Evolutionary conservation across 2,329 filamentous ascomycete genomes (phyloP).

Genomic region (Colletotrichum sp.): DNA sequence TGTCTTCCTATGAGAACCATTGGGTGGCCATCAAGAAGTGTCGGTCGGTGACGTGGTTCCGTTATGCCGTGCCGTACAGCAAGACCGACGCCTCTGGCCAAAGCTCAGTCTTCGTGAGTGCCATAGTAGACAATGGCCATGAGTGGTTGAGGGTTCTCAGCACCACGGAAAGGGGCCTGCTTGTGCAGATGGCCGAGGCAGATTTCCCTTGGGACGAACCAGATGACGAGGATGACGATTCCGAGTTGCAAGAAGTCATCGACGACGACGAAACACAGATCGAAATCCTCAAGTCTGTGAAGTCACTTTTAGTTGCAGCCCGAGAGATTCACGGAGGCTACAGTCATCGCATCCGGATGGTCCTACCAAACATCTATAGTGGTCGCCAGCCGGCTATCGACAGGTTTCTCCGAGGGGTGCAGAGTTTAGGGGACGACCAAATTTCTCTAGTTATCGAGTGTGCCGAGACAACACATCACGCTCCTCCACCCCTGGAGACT

Average conservation of each 20-base stretch:
- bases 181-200: conserved; percentile 41
- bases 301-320: conserved; percentile 37
- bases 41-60: conserved; percentile 9
- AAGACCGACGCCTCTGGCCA: not conserved
- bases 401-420: conserved; percentile 33
- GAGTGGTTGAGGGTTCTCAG: conserved; percentile 41
- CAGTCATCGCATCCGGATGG: conserved; percentile 38
- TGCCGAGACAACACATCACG: conserved; percentile 19
- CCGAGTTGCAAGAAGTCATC: conserved; percentile 33
- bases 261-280: conserved; percentile 38
- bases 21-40: conserved; percentile 14
- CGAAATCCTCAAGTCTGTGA: conserved; percentile 29
- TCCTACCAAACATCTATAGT: conserved; percentile 36
- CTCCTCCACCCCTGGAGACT: conserved; percentile 27
- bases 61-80: not conserved
- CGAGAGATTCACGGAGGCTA: conserved; percentile 32
- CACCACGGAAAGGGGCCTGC: conserved; percentile 33
- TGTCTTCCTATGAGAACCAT: conserved; percentile 6
- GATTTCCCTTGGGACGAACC: conserved; percentile 43
- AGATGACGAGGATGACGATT: conserved; percentile 17
- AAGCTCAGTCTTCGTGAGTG: conserved; percentile 4
- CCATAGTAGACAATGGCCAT: conserved; percentile 33
- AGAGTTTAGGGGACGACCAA: conserved; percentile 28
- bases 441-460: conserved; percentile 37
- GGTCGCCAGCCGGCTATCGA: conserved; percentile 31